These are phyloP conservation scores for Leucocoprinus sp. DNA, from an alignment of 768 basidiomycete genomes.

Conservation along the genomic window DNA sequence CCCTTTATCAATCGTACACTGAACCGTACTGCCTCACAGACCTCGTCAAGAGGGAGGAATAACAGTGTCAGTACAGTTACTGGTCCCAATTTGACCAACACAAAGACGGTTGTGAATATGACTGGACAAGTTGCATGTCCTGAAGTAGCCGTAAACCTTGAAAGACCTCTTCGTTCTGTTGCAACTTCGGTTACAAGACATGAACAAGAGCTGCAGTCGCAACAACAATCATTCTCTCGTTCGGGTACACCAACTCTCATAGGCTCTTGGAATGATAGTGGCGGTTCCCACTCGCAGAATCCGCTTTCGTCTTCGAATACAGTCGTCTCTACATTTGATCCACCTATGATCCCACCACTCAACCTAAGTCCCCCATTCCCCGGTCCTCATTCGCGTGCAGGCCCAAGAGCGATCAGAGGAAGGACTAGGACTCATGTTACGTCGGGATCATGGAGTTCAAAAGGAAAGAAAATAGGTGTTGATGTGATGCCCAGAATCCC, in stretches of 20 bases:
- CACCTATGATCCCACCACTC: conserved; percentile 49
- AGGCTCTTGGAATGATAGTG: neutral
- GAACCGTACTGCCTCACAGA: conserved; percentile 58
- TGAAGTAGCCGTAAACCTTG: neutral
- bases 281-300: no score
- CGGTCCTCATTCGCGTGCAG: conserved; percentile 26
- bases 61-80: conserved; percentile 31
- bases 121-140: no score
- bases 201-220: neutral
- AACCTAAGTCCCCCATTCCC: conserved; percentile 51
- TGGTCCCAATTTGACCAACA: conserved; percentile 16
- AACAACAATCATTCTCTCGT: conserved; percentile 1
- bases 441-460: conserved; percentile 1
- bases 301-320: neutral
- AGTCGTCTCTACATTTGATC: neutral
- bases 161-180: neutral
- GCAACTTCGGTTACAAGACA: neutral
- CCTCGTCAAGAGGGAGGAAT: conserved; percentile 49
- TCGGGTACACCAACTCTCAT: neutral
- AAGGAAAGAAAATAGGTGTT: conserved; percentile 13
- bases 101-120: no score
- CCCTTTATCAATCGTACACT: conserved; percentile 58
- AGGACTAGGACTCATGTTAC: neutral
- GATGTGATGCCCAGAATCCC: conserved; percentile 33
- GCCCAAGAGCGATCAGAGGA: conserved; percentile 15